Base-by-base conservation (phyloP, 192 early-diverging fungal species). In the Phycomyces blakesleeanus region DNA sequence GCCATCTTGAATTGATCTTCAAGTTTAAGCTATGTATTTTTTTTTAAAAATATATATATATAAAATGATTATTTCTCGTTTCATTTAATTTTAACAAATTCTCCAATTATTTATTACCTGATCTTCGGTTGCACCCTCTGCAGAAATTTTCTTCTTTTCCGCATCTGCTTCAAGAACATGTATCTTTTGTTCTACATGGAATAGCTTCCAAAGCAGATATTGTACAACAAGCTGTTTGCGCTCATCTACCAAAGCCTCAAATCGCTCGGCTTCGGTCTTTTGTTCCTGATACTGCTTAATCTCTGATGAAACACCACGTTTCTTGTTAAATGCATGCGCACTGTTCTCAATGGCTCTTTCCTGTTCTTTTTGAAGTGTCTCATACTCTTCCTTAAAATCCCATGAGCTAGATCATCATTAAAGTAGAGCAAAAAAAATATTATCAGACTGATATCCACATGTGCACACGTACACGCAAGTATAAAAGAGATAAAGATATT, bases 271-370 rank as follows among this genome's bases (percentile, higher is more conserved):
- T 61, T 99, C 93, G 22, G 89, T 88, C 63, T 94, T 93, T 71
- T 98, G 94, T 66, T 92, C 92, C 47, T 85, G 80, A 68, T 93
- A 93, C 59, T 94, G 89, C 74, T 95, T 96, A 65, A 97, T 90
- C 64, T 99, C 96, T 0, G 87, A 79, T 22, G 83, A 89, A 15
- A 99, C 88, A 2, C 87, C 91, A 47, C 91, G 86, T 69, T 94
- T 95, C 63, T 90, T 92, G 67, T 93, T 94, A 70, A 96, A 94
- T 34, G 90, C 93, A 68, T 91, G 86, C 4, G 90, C 85, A 16
- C 90, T 93, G 50, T 85, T 88, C 68, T 98, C 96, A 3, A 90
- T 89, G 3, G 94, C 91, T 15, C 83, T 79, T 42, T 99, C 95
- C 66, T 92, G 90, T 26, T 82, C 75, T 20, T 72, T 70, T 71